Conservation (phyloP, 306 rosid species). For the Quercus agrifolia region DNA sequence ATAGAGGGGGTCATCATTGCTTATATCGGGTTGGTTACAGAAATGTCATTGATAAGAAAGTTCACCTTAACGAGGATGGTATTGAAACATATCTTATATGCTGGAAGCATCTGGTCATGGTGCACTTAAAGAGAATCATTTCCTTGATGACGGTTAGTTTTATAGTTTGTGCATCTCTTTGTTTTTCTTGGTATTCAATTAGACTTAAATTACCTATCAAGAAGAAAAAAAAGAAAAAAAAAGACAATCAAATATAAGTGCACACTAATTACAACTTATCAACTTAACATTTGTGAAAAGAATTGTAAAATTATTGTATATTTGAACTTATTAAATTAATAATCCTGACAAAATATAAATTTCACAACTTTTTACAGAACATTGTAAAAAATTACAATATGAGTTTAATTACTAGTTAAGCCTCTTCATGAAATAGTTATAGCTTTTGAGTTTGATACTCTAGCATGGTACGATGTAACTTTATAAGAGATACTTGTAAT, state of each 20-base stretch:
- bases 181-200: neutral
- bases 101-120: slow-evolving; percentile 96
- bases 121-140: slow-evolving; percentile 82
- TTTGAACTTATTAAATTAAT: too few species aligned
- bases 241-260: too few species aligned
- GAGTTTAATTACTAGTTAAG: too few species aligned
- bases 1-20: slow-evolving; percentile 75
- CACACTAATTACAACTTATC: too few species aligned
- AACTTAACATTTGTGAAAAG: too few species aligned
- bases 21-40: slow-evolving; percentile 80
- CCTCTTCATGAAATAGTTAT: neutral
- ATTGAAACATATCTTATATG: slow-evolving; percentile 75
- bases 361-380: accelerated
- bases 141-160: slow-evolving; percentile 79
- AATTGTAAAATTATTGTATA: too few species aligned
- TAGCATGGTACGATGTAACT: too few species aligned
- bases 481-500: too few species aligned
- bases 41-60: slow-evolving; percentile 85
- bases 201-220: too few species aligned
- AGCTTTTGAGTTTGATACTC: neutral
- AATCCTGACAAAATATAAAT: too few species aligned
- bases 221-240: too few species aligned
- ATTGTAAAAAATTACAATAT: too few species aligned
- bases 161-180: neutral
- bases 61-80: slow-evolving; percentile 61